These are phyloP conservation scores for Magnolia sinica DNA, from an alignment of 164 flowering plant genomes.

Conservation along the genomic window DNA sequence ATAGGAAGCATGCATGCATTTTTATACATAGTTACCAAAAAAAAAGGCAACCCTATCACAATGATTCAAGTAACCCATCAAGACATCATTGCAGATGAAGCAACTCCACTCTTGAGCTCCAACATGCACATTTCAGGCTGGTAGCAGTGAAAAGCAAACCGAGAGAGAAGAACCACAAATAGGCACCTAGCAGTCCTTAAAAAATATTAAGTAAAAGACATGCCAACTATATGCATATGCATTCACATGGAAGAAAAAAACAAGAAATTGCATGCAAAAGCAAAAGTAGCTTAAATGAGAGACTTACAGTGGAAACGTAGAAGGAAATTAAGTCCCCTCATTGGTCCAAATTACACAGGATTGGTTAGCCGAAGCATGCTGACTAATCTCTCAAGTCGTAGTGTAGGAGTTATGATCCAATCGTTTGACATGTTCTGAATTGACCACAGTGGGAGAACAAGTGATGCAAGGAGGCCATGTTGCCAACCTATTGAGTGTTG, in stretches of 20 bases:
- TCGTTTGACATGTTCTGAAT: slow-evolving; percentile 3
- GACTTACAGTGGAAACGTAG: slow-evolving; percentile 19
- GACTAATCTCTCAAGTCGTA: slow-evolving; percentile 2
- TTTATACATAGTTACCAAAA: too few relatives aligned
- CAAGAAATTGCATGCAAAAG: background rate
- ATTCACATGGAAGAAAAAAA: background rate
- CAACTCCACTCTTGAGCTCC: too few relatives aligned
- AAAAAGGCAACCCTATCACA: too few relatives aligned
- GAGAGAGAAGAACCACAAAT: too few relatives aligned
- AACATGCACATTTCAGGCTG: too few relatives aligned
- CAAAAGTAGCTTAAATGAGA: slow-evolving; percentile 2
- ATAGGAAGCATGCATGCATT: too few relatives aligned
- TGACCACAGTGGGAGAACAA: slow-evolving; percentile 5
- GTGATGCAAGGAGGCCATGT: slow-evolving; percentile 7
- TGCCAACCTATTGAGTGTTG: slow-evolving; percentile 16
- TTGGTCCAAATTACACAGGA: background rate
- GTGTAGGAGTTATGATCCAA: slow-evolving; percentile 7
- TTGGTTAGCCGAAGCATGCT: slow-evolving; percentile 3
- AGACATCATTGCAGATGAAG: too few relatives aligned
- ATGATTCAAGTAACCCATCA: too few relatives aligned
- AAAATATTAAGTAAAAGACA: too few relatives aligned
- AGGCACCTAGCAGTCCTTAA: too few relatives aligned
- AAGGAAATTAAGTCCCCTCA: slow-evolving; percentile 3
- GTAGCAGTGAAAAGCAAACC: too few relatives aligned
- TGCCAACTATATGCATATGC: background rate